These are phyloP conservation scores for Dipteronia dyeriana DNA, from an alignment of 345 rosid species.

Conservation along the genomic window DNA sequence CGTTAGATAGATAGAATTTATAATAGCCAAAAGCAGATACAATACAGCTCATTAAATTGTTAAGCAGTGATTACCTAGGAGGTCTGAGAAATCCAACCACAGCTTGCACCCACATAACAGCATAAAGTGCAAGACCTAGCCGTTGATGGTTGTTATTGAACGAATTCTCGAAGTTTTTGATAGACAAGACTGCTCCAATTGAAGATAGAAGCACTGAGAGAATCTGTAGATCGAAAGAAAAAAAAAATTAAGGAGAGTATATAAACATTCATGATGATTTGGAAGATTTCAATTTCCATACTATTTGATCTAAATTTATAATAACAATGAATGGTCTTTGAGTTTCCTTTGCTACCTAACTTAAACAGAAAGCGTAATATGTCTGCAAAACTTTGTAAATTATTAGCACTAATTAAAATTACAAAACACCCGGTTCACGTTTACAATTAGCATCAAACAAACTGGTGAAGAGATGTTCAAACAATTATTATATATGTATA, in stretches of 20 bases:
- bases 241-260: no score
- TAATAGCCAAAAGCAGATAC: no score
- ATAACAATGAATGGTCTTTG: background rate
- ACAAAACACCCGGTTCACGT: background rate
- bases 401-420: background rate
- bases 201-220: conserved; percentile 52
- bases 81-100: conserved; percentile 56
- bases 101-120: conserved; percentile 58
- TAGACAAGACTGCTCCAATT: conserved; percentile 57
- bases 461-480: background rate
- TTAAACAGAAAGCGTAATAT: background rate
- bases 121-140: conserved; percentile 60
- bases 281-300: background rate
- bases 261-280: background rate
- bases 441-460: background rate
- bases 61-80: conserved; percentile 25
- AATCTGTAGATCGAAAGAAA: conserved; percentile 32
- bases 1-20: no score
- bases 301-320: no score
- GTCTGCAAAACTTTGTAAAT: background rate
- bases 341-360: background rate
- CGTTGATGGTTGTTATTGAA: conserved; percentile 66
- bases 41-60: background rate
- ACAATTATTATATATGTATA: no score
- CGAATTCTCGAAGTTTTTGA: conserved; percentile 58